phyloP scores from a whole-genome alignment of 2,329 filamentous ascomycete species.

The Lasiodiplodia theobromae region DNA sequence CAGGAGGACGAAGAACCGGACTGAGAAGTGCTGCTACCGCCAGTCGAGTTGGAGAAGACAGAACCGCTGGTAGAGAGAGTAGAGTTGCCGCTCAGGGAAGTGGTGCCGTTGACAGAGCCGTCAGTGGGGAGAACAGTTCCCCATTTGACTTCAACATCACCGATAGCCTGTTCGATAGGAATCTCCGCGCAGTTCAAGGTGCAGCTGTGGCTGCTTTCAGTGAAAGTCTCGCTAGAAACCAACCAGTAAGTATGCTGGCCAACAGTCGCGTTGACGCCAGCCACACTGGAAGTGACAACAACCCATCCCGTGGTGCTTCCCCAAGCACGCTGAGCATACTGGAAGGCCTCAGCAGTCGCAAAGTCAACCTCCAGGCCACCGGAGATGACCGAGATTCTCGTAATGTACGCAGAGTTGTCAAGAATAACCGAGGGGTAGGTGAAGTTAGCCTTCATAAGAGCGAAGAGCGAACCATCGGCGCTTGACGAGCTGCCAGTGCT shows the following conservation, averaged over 20 bases:
- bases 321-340: constrained; percentile 11
- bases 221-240: neutral
- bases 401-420: constrained; percentile 15
- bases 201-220: neutral
- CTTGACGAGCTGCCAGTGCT: neutral
- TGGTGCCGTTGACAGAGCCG: constrained; percentile 12
- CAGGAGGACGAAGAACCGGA: constrained; percentile 5
- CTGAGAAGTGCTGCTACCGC: neutral
- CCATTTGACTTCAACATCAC: neutral
- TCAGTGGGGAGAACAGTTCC: neutral
- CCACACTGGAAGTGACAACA: constrained; percentile 5
- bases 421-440: constrained; percentile 14
- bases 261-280: neutral
- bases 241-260: constrained; percentile 14
- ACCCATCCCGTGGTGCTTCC: neutral
- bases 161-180: neutral
- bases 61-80: neutral
- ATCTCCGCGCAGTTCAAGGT: neutral
- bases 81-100: neutral
- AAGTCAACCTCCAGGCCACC: constrained; percentile 4
- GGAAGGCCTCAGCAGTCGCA: neutral
- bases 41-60: constrained; percentile 8
- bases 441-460: constrained; percentile 19
- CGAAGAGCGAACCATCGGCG: neutral
- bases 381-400: neutral